Base-by-base conservation (phyloP, 169 alveolate species). In the Eimeria sp. region DNA sequence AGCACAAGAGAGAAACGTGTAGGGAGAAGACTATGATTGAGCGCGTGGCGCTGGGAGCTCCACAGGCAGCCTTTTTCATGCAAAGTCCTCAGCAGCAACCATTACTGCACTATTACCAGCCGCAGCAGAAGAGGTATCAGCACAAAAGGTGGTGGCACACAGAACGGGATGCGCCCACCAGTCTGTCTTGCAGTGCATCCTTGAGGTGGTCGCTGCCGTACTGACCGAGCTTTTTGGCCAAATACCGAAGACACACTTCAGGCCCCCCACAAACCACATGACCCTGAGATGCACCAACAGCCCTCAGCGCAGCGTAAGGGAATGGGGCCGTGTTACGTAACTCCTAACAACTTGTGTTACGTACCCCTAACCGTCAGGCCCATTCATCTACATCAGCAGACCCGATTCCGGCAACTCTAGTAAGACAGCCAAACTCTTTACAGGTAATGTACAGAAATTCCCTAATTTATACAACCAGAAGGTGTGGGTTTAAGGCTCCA, bases 221-320 rank as follows among this genome's bases (percentile, higher is more conserved):
- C 49, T 83, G 91, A 6, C 91, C 91, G 34, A 83, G 72, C 72
- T 83, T 83, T 54, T 83, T 83, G 73, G 91, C 73, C 91, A 83
- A 54, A 58, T 83, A 83, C 49, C 91, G 91, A 83, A 83, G 91
- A 34, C 91, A 83, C 6, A 83, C 91, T 54, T 83, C 91, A 34
- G 91, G 91, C 47, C 91, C 91, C 51, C 91, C 91, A 54, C 91
- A 83, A 27, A 83, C 91, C 18, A 83, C 91, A 57, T 30, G 91
- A 45, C 75, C 91, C 91, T 83, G 73, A n/a, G 7, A 83, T 22
- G 88, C 58, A 75, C 30, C 58, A 47, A 16, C 40, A 11, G 82
- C 82, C 30, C n/a, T 11, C 54, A 72, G 27, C 82, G 54, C 82
- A 72, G n/a, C 82, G 16, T 7, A 51, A 7, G 54, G 54, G 82